These are phyloP conservation scores for Ceratorhiza oryzae-sativae DNA, from an alignment of 1,284 basidiomycete species.

Conservation along the genomic window DNA sequence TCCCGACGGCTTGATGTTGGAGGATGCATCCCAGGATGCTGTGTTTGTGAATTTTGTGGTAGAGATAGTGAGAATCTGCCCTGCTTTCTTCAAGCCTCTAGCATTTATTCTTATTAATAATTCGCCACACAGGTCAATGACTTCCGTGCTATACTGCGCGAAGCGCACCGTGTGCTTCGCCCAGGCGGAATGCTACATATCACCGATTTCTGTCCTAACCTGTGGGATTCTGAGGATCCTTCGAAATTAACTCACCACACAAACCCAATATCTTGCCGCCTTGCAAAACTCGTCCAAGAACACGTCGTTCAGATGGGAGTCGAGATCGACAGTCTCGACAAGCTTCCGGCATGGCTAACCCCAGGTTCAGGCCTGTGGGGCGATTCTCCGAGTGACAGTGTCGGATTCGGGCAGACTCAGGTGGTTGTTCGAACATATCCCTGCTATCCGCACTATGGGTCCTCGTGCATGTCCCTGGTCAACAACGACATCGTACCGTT, in stretches of 20 bases:
- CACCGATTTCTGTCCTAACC: not conserved
- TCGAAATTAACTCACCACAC: not conserved
- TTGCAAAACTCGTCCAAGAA: not conserved
- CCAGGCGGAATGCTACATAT: not conserved
- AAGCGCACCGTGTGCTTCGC: constrained; percentile 8
- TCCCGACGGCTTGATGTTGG: not conserved
- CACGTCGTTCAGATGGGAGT: not conserved
- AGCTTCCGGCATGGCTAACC: not conserved
- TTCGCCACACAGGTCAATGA: not conserved
- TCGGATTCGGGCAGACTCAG: not conserved
- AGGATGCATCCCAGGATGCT: not conserved
- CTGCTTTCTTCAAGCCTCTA: too few relatives aligned
- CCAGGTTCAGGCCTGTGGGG: not conserved
- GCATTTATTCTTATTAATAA: not conserved
- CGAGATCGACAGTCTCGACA: not conserved
- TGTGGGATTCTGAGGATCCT: not conserved
- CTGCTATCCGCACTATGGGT: constrained; percentile 1
- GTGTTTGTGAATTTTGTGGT: constrained; percentile 4
- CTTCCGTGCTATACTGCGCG: not conserved
- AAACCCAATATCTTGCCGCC: not conserved
- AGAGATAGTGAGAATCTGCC: not conserved
- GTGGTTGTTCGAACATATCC: not conserved
- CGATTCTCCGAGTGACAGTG: too few relatives aligned
- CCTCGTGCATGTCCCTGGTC: not conserved
- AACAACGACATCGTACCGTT: not conserved